Evolutionary conservation across 2,329 filamentous ascomycete species (phyloP), one percentile per base, ranked within the genome.

Genomic region (Cryphonectria naterciae): DNA sequence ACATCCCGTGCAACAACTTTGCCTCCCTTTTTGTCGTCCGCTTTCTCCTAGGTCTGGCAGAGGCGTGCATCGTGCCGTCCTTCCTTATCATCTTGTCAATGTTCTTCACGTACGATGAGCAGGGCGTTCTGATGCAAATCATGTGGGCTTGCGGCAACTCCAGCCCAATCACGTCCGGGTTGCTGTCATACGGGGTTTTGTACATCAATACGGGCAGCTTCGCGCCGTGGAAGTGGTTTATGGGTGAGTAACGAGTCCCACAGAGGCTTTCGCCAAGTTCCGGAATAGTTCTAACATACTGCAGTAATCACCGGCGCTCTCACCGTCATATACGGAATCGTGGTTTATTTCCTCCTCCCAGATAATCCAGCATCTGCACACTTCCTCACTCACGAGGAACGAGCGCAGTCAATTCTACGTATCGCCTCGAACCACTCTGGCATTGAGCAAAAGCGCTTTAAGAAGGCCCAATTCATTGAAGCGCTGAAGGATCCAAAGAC

Each of bases 141-240:
- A 81, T 81, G 79, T 83, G 80, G 80, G 80, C 80, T 4, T 77
- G 80, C 37, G 80, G 80, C 1, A 81, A 81, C 67, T 75, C 75
- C 0, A 79, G 77, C 49, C 77, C 78, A 4, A 77, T 79, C 46
- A 78, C 78, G 10, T 79, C 77, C 2, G 78, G 78, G 1, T 71
- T 79, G 32, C 63, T 79, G 1, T 79, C 78, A 10, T 79, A 79
- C 25, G 77, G 77, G 1, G 77, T 78, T 7, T 64, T 79, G 1
- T 78, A 75, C 75, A 81, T 81, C 39, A 74, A 80, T 7, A 81
- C 80, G 0, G 76, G 75, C 7, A 75, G 67, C n/a, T 81, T 82
- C 69, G 75, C 77, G 10, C 77, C 80, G 4, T 82, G 80, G 80
- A 81, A 78, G 71, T 81, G 78, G 79, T 78, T 82, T 43, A 81